A percentile compares a stretch with the other conserved stretches of the same genome.
Conservation (phyloP, 1,139 yeast species). For the Trichomonascaceae sp. region DNA sequence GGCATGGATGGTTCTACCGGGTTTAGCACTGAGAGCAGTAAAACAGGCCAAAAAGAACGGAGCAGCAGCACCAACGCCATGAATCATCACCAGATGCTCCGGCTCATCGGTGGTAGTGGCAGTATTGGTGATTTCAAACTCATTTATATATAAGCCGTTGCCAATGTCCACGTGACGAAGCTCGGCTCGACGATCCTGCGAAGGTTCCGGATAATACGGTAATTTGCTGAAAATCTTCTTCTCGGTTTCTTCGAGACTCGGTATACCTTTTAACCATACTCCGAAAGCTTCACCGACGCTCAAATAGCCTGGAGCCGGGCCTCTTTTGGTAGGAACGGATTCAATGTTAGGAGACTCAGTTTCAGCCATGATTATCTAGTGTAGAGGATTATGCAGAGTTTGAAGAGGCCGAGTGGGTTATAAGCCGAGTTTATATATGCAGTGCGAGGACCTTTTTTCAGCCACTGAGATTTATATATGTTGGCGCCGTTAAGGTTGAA, state of each 20-base stretch:
- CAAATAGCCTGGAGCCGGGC: not conserved
- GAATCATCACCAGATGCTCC: constrained; percentile 56
- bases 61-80: constrained; percentile 91
- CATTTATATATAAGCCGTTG: constrained; percentile 42
- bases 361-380: not conserved
- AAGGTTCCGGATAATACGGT: constrained; percentile 54
- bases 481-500: too few species aligned
- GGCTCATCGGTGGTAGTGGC: constrained; percentile 18
- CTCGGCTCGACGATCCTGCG: constrained; percentile 43
- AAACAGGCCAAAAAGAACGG: constrained; percentile 81
- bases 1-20: constrained; percentile 54
- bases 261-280: not conserved
- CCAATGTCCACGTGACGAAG: constrained; percentile 43
- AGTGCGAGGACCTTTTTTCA: too few species aligned
- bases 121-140: constrained; percentile 38
- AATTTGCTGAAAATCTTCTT: constrained; percentile 40
- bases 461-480: too few species aligned
- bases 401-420: too few species aligned
- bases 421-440: too few species aligned
- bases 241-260: constrained; percentile 37
- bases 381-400: not conserved
- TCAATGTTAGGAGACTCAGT: not conserved
- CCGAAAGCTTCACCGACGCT: not conserved
- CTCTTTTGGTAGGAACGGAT: not conserved
- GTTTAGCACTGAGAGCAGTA: constrained; percentile 38